Evolutionary conservation across 2,329 filamentous ascomycete genomes (phyloP).

Genomic region (Neopestalotiopsis rosae): DNA sequence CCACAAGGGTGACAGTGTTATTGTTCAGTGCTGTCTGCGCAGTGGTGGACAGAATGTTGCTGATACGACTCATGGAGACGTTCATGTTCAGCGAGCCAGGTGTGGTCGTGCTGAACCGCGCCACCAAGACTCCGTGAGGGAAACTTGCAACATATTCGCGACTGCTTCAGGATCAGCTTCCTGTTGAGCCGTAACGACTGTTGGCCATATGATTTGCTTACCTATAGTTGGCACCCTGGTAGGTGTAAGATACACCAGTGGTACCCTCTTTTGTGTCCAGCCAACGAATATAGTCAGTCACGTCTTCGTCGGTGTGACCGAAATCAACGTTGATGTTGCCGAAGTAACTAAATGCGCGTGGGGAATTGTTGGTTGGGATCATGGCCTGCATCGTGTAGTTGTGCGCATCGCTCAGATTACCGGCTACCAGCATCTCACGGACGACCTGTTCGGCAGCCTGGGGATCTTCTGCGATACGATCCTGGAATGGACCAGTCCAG

Average conservation of each 20-base stretch:
- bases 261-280: constrained; percentile 44
- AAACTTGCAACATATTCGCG: constrained; percentile 48
- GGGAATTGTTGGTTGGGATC: constrained; percentile 41
- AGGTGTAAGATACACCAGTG: constrained; percentile 42
- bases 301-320: constrained; percentile 35
- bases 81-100: constrained; percentile 28
- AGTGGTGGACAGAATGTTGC: constrained; percentile 22
- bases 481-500: constrained; percentile 50
- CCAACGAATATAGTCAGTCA: constrained; percentile 40
- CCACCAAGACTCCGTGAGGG: constrained; percentile 45
- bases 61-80: constrained; percentile 27
- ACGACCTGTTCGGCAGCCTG: constrained; percentile 38
- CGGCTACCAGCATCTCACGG: constrained; percentile 41
- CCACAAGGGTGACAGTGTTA: constrained; percentile 30
- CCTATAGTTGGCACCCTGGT: constrained; percentile 34
- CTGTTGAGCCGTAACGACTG: too few species aligned
- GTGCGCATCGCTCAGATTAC: constrained; percentile 43
- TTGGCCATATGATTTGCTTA: constrained; percentile 10
- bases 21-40: constrained; percentile 26
- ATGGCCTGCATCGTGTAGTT: constrained; percentile 40
- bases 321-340: constrained; percentile 43
- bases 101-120: constrained; percentile 29
- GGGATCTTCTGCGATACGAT: constrained; percentile 46
- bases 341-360: constrained; percentile 44
- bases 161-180: constrained; percentile 22